These are phyloP conservation scores for Teratosphaeria gauchensis DNA, from an alignment of 2,329 filamentous ascomycete species.

Conservation along the genomic window DNA sequence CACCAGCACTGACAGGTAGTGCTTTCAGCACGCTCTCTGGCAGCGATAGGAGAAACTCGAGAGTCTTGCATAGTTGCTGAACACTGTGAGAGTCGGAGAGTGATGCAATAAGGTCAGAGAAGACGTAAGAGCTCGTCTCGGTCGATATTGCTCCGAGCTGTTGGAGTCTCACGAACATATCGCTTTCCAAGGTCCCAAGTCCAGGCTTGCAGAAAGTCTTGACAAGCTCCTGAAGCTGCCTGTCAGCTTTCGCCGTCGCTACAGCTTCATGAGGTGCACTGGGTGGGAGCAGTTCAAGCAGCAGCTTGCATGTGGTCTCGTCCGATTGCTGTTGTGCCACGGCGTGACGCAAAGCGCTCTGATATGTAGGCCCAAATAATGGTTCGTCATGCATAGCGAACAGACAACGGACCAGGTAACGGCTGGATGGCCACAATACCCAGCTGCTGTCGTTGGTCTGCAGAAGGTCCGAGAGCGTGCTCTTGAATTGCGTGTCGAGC, in stretches of 20 bases:
- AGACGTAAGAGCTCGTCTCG: conserved; percentile 28
- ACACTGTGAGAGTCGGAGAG: conserved; percentile 25
- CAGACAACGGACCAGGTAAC: conserved; percentile 57
- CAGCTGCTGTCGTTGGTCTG: conserved; percentile 48
- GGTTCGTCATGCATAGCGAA: conserved; percentile 35
- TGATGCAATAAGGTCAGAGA: conserved; percentile 30
- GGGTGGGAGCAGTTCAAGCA: conserved; percentile 23
- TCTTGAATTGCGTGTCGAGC: conserved; percentile 33
- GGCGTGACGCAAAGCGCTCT: conserved; percentile 9
- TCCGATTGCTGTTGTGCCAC: neutral
- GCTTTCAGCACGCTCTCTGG: conserved; percentile 32
- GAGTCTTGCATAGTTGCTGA: conserved; percentile 7
- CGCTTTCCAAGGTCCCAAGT: neutral
- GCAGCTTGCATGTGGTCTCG: conserved; percentile 11
- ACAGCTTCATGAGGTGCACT: conserved; percentile 27
- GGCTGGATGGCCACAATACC: conserved; percentile 55
- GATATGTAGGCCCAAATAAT: conserved; percentile 24
- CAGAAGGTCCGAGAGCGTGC: conserved; percentile 38
- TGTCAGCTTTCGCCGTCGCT: conserved; percentile 25
- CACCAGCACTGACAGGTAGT: conserved; percentile 37
- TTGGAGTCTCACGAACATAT: conserved; percentile 12
- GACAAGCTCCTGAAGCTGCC: conserved; percentile 29
- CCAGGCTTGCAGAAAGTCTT: conserved; percentile 3
- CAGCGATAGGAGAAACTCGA: conserved; percentile 30
- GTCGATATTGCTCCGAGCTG: conserved; percentile 21